Evolutionary conservation across 1,284 basidiomycete genomes (phyloP), one percentile per base, ranked within the genome.

Genomic region (Fistulina hepatica): DNA sequence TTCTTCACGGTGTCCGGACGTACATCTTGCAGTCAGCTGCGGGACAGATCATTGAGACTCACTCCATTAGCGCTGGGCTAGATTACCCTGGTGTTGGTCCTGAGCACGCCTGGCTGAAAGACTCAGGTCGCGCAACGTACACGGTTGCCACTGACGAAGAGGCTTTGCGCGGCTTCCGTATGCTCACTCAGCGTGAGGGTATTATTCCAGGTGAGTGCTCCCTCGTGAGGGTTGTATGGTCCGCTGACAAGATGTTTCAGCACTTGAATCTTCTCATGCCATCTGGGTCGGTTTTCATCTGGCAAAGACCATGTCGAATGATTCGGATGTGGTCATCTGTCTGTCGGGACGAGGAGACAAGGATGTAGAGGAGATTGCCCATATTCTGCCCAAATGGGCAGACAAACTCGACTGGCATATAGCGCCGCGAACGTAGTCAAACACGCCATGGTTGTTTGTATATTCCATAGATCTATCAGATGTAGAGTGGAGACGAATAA

Each of bases 91-190:
- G 89, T 51, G 95, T 98, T 37, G 95, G 95, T 11, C 95, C 95
- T 6, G 94, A 99, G 60, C 94, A 97, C 58, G 83, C 93, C 34
- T 95, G 83, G 81, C 67, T 99, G 55, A 97, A 97, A 62, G 89
- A 95, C 55, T 81, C 80, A 2, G 88, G 89, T 12, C 69, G 95
- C 38, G 95, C 92, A 0, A 89, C 97, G 56, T 98, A 97, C 60
- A 74, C 84, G 12, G 81, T 76, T 9, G 94, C 94, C 7, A 97
- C 89, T 2, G 95, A 98, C 54, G 83, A 93, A 54, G 73, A 99
- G 54, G 92, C 91, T 4, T 67, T 98, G 23, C 71, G 86, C 28
- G 95, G 91, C 0, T 98, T 99, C 74, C 72, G 90, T 47, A 69
- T 90, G 60, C 73, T 81, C 52, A 95, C 91, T 0, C 86, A 98